Percentiles rank a stretch among this genome's conserved stretches.
phyloP scores from a whole-genome alignment of 441 rosid genomes.

The Populus tomentosa region DNA sequence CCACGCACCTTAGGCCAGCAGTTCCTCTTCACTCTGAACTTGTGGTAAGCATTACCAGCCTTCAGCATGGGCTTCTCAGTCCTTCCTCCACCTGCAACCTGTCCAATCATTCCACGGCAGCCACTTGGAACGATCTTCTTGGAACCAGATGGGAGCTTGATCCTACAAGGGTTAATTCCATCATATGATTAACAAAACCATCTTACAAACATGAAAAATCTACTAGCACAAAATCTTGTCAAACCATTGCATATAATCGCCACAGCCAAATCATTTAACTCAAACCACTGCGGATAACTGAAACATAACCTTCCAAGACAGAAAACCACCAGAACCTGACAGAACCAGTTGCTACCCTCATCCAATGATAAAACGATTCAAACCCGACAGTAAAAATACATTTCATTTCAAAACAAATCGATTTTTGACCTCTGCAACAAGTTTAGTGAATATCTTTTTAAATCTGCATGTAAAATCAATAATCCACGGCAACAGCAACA shows the following conservation, averaged over 20 bases:
- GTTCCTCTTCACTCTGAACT: slow-evolving; percentile 90
- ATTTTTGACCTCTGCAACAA: neutral
- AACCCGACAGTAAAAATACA: neutral
- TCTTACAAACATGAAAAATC: neutral
- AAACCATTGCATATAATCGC: no score
- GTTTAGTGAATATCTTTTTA: neutral
- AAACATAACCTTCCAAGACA: no score
- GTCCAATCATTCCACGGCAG: slow-evolving; percentile 77
- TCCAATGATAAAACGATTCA: no score
- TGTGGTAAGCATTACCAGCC: slow-evolving; percentile 93
- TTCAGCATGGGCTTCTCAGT: slow-evolving; percentile 91
- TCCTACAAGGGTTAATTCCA: slow-evolving; percentile 23
- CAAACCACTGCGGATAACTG: no score
- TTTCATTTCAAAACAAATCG: neutral
- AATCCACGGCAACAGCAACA: no score
- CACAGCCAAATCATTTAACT: neutral
- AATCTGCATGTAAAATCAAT: neutral
- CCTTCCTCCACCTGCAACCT: slow-evolving; percentile 90
- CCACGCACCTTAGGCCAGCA: slow-evolving; percentile 99
- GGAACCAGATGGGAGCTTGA: slow-evolving; percentile 79
- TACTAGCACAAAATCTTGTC: no score
- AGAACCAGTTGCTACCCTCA: no score
- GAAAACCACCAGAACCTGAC: no score
- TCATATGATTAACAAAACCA: neutral
- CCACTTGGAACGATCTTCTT: slow-evolving; percentile 79